A percentile compares a stretch with the other conserved stretches of the same genome.
phyloP scores from a whole-genome alignment of 352 stramenopile genomes.

The Phytophthora cactorum region DNA sequence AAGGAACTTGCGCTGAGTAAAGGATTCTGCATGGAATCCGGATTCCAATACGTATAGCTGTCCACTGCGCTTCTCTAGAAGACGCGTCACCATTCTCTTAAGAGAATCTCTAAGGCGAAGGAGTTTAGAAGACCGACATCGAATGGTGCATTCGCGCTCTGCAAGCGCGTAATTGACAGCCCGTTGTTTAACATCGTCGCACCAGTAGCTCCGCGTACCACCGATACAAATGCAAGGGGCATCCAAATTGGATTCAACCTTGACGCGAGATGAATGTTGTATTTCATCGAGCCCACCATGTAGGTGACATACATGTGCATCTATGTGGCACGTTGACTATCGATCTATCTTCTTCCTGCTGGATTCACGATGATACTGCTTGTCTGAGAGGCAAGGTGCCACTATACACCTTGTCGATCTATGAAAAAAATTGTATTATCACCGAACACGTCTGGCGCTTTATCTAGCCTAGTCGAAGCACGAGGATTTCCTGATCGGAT shows the following conservation, averaged over 20 bases:
- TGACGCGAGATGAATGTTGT: not conserved
- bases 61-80: not conserved
- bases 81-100: not conserved
- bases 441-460: not conserved
- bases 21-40: conserved; percentile 2
- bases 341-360: not conserved
- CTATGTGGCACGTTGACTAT: no score
- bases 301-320: no score
- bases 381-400: no score
- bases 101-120: not conserved
- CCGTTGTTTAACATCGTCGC: no score
- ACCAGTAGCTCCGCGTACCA: no score
- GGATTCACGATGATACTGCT: not conserved
- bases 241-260: not conserved
- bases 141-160: not conserved
- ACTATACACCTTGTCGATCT: not conserved
- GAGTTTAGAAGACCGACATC: not conserved
- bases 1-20: conserved; percentile 7
- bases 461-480: conserved; percentile 33
- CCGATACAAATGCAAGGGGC: no score
- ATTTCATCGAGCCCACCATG: no score
- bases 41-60: not conserved
- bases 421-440: conserved; percentile 15
- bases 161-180: no score
- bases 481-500: conserved; percentile 31